These are phyloP conservation scores for Rhizopogon vulgaris DNA, from an alignment of 768 basidiomycete species.

Conservation along the genomic window DNA sequence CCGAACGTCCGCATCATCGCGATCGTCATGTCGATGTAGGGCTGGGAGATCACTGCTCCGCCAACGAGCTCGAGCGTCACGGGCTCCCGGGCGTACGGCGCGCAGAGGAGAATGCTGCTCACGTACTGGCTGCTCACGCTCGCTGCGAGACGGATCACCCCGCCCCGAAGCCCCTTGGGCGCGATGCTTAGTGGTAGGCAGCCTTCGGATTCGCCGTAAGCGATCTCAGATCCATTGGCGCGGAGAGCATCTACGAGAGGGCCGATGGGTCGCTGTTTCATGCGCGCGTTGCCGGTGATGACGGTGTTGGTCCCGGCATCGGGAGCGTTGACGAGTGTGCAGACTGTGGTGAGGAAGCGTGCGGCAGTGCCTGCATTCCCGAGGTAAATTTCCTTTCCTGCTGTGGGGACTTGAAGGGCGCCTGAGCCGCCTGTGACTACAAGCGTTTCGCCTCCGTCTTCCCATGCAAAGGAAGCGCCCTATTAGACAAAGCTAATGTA, in stretches of 20 bases:
- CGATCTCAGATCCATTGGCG: conserved; percentile 72
- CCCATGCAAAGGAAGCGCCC: conserved; percentile 93
- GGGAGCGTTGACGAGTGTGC: conserved; percentile 66
- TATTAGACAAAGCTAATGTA: conserved; percentile 21
- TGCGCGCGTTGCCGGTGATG: conserved; percentile 95
- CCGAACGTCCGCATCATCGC: conserved; percentile 97
- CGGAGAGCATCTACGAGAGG: conserved; percentile 88
- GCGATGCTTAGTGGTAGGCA: conserved; percentile 86
- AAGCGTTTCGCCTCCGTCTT: conserved; percentile 93
- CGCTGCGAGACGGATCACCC: conserved; percentile 80
- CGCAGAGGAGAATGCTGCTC: conserved; percentile 92
- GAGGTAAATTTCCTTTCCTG: conserved; percentile 87
- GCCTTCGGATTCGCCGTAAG: conserved; percentile 73
- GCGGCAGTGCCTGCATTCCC: conserved; percentile 97
- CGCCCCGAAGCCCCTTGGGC: conserved; percentile 78
- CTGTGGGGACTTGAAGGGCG: conserved; percentile 64
- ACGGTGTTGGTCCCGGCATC: conserved; percentile 48
- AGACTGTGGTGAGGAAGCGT: conserved; percentile 95
- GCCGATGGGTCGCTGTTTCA: conserved; percentile 98
- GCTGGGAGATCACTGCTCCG: conserved; percentile 95
- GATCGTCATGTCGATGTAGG: conserved; percentile 99
- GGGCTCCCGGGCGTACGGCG: conserved; percentile 83
- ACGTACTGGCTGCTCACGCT: conserved; percentile 98
- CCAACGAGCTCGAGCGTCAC: conserved; percentile 87
- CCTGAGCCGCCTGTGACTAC: conserved; percentile 88